Conservation (phyloP, 176 grass and related monocot species). For the Microstegium vimineum region DNA sequence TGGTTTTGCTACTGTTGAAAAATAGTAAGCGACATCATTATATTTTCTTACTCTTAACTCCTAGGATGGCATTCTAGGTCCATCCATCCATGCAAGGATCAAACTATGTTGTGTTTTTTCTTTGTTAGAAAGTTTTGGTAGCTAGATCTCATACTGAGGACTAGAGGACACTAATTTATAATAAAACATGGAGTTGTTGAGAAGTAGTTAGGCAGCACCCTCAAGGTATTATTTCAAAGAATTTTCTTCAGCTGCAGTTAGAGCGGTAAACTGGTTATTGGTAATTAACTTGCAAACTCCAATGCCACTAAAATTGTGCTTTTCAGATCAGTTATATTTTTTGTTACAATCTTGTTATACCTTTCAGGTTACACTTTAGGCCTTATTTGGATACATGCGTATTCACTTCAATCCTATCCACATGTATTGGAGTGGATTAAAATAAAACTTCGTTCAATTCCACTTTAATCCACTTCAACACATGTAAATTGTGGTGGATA, state of each 20-base stretch:
- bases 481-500: too few species aligned
- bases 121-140: background rate
- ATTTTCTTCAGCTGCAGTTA: background rate
- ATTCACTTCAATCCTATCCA: too few species aligned
- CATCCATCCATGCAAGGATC: background rate
- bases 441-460: too few species aligned
- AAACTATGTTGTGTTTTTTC: background rate
- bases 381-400: too few species aligned
- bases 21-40: background rate
- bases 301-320: background rate
- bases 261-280: background rate
- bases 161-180: background rate
- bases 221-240: background rate
- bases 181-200: background rate
- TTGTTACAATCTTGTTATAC: background rate
- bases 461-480: too few species aligned
- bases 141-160: background rate
- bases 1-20: background rate
- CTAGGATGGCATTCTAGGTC: too few species aligned
- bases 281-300: background rate
- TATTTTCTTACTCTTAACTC: background rate
- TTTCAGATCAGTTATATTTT: background rate
- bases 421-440: too few species aligned
- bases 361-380: background rate
- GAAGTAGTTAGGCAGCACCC: background rate